Evolutionary conservation across 495 filamentous ascomycete species (phyloP).

Genomic region (Podospora bellae-mahoneyi): DNA sequence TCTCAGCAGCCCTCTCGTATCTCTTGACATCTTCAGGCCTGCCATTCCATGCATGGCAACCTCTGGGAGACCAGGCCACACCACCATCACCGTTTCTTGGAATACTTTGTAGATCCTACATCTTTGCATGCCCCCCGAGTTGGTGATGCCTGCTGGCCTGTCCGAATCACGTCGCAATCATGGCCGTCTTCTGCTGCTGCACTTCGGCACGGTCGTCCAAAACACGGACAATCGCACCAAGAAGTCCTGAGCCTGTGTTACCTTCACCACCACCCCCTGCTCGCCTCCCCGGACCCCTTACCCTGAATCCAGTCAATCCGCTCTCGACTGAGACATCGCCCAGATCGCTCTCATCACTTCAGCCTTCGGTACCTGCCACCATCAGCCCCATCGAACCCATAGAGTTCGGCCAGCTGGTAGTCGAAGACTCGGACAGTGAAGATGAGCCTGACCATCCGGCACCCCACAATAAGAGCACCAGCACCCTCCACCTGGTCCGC

Average conservation of each 20-base stretch:
- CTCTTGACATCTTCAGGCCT: slow-evolving; percentile 5
- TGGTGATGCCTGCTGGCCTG: not conserved
- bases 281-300: slow-evolving; percentile 27
- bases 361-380: slow-evolving; percentile 6
- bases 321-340: slow-evolving; percentile 8
- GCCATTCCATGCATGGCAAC: not conserved
- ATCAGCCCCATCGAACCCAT: slow-evolving; percentile 21
- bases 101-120: slow-evolving; percentile 4
- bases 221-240: slow-evolving; percentile 22
- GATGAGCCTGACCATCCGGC: slow-evolving; percentile 28
- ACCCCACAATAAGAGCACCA: slow-evolving; percentile 31
- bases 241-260: slow-evolving; percentile 19
- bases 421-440: slow-evolving; percentile 44
- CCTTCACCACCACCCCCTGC: slow-evolving; percentile 23
- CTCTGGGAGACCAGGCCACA: not conserved
- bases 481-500: slow-evolving; percentile 38
- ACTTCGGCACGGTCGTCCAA: slow-evolving; percentile 32
- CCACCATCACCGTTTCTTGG: slow-evolving; percentile 7
- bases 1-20: not conserved
- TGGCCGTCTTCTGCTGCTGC: slow-evolving; percentile 44
- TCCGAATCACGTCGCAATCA: slow-evolving; percentile 21
- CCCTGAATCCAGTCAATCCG: slow-evolving; percentile 22
- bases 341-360: slow-evolving; percentile 18
- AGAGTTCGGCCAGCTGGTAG: slow-evolving; percentile 34
- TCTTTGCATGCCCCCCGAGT: not conserved